Percentiles rank a stretch among this genome's conserved stretches.
phyloP scores from a whole-genome alignment of 2,329 filamentous ascomycete species.

The Venturiaceae sp. region DNA sequence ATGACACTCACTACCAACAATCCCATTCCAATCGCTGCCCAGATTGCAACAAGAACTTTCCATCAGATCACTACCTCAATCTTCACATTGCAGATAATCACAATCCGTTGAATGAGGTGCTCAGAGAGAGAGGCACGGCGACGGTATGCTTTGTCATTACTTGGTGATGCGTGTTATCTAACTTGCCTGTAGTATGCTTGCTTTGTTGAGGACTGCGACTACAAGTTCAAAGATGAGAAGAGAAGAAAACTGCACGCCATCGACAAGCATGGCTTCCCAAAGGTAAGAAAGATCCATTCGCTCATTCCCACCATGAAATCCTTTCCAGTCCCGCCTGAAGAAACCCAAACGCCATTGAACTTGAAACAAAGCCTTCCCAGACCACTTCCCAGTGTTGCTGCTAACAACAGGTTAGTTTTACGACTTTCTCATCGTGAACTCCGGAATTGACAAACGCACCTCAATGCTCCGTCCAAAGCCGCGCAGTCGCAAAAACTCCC shows the following conservation, averaged over 20 bases:
- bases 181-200: constrained; percentile 58
- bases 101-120: constrained; percentile 65
- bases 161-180: not conserved
- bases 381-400: too few species aligned
- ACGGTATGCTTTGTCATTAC: constrained; percentile 48
- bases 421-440: constrained; percentile 77
- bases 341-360: too few species aligned
- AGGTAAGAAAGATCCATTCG: constrained; percentile 24
- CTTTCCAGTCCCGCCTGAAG: too few species aligned
- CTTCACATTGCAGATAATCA: constrained; percentile 89
- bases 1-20: constrained; percentile 78
- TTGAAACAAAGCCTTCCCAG: too few species aligned
- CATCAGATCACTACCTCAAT: constrained; percentile 67
- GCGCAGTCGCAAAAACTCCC: not conserved
- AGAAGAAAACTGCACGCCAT: constrained; percentile 84
- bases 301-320: constrained; percentile 20
- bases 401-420: constrained; percentile 46
- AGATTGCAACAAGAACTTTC: constrained; percentile 81
- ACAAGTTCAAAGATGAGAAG: constrained; percentile 70
- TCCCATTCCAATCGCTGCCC: constrained; percentile 75
- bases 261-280: constrained; percentile 88
- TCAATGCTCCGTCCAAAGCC: constrained; percentile 52
- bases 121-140: constrained; percentile 71
- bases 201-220: constrained; percentile 81
- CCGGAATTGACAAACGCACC: constrained; percentile 76